Percentiles rank a stretch among this genome's conserved stretches.
Conservation (phyloP, 2,329 filamentous ascomycete species). For the Teratosphaeria epicoccoides region DNA sequence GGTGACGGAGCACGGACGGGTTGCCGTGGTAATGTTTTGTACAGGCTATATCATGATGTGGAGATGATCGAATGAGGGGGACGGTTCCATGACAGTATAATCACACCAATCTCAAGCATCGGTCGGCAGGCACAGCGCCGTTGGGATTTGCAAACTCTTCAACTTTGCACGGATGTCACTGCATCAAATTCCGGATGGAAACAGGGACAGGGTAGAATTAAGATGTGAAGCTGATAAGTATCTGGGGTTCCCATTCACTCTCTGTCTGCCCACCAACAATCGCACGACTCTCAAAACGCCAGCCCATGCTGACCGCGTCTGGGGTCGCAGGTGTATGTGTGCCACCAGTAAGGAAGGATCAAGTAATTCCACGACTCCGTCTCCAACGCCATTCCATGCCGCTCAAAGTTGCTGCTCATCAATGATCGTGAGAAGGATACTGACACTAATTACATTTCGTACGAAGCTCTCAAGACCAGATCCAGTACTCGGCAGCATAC, state of each 20-base stretch:
- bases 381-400: slow-evolving; percentile 5
- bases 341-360: not conserved
- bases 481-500: slow-evolving; percentile 76
- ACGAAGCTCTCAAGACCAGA: slow-evolving; percentile 11
- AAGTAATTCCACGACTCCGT: not conserved
- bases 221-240: not conserved
- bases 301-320: slow-evolving; percentile 2
- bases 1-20: not conserved
- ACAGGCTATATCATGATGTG: slow-evolving; percentile 1
- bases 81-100: not conserved
- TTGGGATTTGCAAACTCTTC: not conserved
- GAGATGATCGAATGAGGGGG: not conserved
- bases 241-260: not conserved
- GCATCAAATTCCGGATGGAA: not conserved
- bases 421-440: not conserved
- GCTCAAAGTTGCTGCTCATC: slow-evolving; percentile 1
- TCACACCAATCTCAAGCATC: not conserved
- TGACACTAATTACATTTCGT: not conserved
- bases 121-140: not conserved
- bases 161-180: not conserved
- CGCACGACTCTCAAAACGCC: slow-evolving; percentile 1
- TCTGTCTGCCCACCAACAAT: not conserved
- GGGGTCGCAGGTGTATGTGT: slow-evolving; percentile 7
- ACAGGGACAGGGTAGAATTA: not conserved
- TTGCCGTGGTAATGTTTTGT: not conserved